Percentiles rank a stretch among this genome's conserved stretches.
Conservation (phyloP, 2,329 filamentous ascomycete species). For the Periglandula ipomoeae region DNA sequence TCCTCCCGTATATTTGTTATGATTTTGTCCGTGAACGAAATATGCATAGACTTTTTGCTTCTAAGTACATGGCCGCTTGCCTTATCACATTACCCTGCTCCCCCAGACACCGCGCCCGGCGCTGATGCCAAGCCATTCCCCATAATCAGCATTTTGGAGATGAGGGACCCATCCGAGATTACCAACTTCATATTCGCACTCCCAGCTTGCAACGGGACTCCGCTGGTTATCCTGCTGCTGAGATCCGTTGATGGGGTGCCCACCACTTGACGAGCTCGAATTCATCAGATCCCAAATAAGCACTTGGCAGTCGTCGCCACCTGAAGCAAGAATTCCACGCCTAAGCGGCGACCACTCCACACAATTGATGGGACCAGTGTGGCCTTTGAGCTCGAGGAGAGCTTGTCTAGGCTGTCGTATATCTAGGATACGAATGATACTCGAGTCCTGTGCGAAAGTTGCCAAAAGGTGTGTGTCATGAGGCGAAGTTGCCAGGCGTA, state of each 20-base stretch:
- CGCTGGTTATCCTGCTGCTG: conserved; percentile 47
- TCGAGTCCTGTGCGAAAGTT: conserved; percentile 93
- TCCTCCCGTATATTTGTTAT: neutral
- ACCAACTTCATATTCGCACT: conserved; percentile 78
- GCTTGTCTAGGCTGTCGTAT: conserved; percentile 94
- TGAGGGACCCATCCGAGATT: conserved; percentile 81
- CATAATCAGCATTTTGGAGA: conserved; percentile 55
- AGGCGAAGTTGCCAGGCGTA: conserved; percentile 80
- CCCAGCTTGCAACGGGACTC: conserved; percentile 68
- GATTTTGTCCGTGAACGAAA: neutral
- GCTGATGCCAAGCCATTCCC: conserved; percentile 78
- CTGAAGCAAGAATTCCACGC: conserved; percentile 81
- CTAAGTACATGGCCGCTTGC: neutral
- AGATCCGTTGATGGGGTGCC: conserved; percentile 37
- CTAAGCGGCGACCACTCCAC: conserved; percentile 91
- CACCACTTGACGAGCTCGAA: conserved; percentile 31
- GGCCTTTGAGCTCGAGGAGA: conserved; percentile 83
- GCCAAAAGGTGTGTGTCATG: conserved; percentile 92
- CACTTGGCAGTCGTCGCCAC: conserved; percentile 85
- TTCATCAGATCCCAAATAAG: conserved; percentile 90
- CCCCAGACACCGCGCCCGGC: conserved; percentile 78
- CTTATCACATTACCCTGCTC: conserved; percentile 36
- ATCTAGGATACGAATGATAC: conserved; percentile 86
- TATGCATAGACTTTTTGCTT: neutral
- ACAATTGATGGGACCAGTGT: conserved; percentile 77